A percentile compares a stretch with the other conserved stretches of the same genome.
These are phyloP conservation scores for Dinochytrium kinnereticum DNA, from an alignment of 371 early-diverging fungal species.

Conservation along the genomic window DNA sequence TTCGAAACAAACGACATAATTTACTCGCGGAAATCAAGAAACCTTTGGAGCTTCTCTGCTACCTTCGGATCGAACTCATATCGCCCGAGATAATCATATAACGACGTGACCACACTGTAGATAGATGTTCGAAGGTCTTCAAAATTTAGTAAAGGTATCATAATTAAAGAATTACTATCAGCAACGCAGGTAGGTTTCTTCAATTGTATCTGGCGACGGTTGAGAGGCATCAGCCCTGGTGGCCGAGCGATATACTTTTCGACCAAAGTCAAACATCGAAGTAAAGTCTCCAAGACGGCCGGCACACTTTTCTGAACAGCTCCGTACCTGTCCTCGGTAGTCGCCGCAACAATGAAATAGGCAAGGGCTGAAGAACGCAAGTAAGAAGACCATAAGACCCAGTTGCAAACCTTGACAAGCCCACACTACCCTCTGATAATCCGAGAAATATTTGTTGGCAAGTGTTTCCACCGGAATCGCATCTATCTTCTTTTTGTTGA, in stretches of 20 bases:
- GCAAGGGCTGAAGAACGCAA: slow-evolving; percentile 20
- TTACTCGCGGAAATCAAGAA: slow-evolving; percentile 26
- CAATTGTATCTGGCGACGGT: not conserved
- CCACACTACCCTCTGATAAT: slow-evolving; percentile 4
- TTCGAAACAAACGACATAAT: too few relatives aligned
- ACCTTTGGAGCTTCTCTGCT: slow-evolving; percentile 23
- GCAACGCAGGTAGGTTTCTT: not conserved
- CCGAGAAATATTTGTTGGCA: not conserved
- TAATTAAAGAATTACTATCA: not conserved
- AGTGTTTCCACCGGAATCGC: not conserved
- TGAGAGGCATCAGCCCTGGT: not conserved
- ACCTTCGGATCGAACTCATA: slow-evolving; percentile 25
- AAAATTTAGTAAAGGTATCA: not conserved
- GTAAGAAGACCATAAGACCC: not conserved
- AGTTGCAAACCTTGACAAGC: slow-evolving; percentile 23
- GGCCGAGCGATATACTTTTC: slow-evolving; percentile 23
- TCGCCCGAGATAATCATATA: slow-evolving; percentile 24
- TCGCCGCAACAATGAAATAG: slow-evolving; percentile 24
- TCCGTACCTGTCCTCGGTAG: slow-evolving; percentile 35
- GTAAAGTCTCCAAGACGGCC: slow-evolving; percentile 18
- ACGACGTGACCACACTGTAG: slow-evolving; percentile 20
- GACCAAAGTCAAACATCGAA: slow-evolving; percentile 9
- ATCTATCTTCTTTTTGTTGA: not conserved
- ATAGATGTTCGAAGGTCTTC: slow-evolving; percentile 23
- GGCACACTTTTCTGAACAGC: slow-evolving; percentile 31